Percentiles rank a stretch among this genome's conserved stretches.
Evolutionary conservation across 2,329 filamentous ascomycete genomes (phyloP).

Genomic region (Trichoderma cornu-damae): DNA sequence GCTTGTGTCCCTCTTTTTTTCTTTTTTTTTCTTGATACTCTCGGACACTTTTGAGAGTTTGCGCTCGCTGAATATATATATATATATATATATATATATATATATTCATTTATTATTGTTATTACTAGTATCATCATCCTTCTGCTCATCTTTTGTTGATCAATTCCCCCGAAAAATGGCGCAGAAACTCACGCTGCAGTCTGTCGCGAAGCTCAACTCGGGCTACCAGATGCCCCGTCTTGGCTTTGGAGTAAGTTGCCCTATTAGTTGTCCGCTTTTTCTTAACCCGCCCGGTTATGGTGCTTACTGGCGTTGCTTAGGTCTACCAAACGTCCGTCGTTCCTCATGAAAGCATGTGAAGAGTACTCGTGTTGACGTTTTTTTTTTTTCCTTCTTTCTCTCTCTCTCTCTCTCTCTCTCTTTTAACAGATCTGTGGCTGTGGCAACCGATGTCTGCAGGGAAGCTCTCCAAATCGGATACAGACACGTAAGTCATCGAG

Average conservation of each 20-base stretch:
- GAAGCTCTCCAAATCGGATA: slow-evolving; percentile 49
- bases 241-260: slow-evolving; percentile 48
- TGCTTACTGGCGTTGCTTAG: slow-evolving; percentile 29
- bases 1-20: no score
- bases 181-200: slow-evolving; percentile 41
- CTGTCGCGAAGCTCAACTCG: slow-evolving; percentile 49
- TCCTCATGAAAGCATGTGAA: neutral
- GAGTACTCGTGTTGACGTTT: slow-evolving; percentile 11
- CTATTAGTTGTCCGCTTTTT: neutral
- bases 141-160: no score
- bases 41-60: no score
- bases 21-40: no score
- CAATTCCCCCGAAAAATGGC: no score
- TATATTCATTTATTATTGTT: no score
- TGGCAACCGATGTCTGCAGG: slow-evolving; percentile 35
- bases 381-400: no score
- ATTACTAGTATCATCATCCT: no score
- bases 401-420: no score
- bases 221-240: slow-evolving; percentile 49
- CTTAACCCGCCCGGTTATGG: neutral
- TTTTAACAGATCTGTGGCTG: slow-evolving; percentile 28
- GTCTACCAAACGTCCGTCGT: slow-evolving; percentile 48
- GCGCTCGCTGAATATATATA: no score
- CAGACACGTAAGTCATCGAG: slow-evolving; percentile 41
- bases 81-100: no score